Conservation (phyloP, 129 eudicot species). For the Apium graveolens region DNA sequence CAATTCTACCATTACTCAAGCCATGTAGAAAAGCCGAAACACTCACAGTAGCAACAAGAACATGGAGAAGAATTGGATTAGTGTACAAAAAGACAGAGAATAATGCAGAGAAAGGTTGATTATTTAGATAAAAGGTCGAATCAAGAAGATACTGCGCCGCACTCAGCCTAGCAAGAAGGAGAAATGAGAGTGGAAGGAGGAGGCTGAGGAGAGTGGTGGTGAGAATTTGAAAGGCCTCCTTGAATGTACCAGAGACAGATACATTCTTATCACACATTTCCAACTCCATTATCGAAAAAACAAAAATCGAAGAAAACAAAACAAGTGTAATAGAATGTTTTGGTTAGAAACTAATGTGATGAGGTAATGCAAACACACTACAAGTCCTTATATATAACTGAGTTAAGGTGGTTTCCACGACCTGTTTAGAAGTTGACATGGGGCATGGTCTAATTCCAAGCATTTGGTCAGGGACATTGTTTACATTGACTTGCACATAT, state of each 20-base stretch:
- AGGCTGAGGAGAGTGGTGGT: constrained; percentile 69
- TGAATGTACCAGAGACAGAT: background rate
- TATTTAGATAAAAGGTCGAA: constrained; percentile 11
- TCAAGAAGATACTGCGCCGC: constrained; percentile 51
- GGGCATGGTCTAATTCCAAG: constrained; percentile 7
- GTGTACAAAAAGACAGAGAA: constrained; percentile 39
- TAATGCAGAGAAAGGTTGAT: constrained; percentile 8
- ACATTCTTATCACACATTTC: constrained; percentile 14
- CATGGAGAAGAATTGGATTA: constrained; percentile 47
- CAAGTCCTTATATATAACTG: constrained; percentile 2
- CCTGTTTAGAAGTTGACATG: constrained; percentile 14
- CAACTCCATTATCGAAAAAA: constrained; percentile 12
- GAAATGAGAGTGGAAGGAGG: constrained; percentile 82
- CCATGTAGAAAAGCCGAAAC: constrained; percentile 39
- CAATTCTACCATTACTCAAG: constrained; percentile 22
- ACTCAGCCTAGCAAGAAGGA: constrained; percentile 69
- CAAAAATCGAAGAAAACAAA: background rate
- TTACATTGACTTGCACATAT: background rate
- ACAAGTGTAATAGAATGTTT: constrained; percentile 3
- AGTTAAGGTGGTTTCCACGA: constrained; percentile 53
- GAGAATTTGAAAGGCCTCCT: constrained; percentile 35
- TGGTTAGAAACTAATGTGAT: background rate
- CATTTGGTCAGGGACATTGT: constrained; percentile 7
- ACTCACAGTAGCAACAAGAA: constrained; percentile 39
- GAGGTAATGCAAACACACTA: background rate